These are phyloP conservation scores for Pseudozyma sp. DNA, from an alignment of 1,284 basidiomycete species.

Conservation along the genomic window DNA sequence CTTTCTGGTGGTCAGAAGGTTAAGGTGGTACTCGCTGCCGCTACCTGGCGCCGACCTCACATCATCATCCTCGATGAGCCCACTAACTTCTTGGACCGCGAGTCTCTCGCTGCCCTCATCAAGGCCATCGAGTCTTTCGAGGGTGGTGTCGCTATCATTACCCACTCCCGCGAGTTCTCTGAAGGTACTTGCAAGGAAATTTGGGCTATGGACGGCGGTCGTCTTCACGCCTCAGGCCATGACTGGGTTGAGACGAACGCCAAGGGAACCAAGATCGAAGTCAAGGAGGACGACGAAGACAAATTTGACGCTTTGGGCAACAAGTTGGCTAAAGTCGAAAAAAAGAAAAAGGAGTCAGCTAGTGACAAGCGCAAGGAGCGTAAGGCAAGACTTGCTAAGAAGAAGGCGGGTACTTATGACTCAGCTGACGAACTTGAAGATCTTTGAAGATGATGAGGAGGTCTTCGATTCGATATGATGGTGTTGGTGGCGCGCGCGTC, in stretches of 20 bases:
- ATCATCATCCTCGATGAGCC: slow-evolving; percentile 69
- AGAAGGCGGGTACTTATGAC: too few relatives aligned
- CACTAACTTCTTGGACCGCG: slow-evolving; percentile 69
- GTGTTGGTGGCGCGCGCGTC: too few relatives aligned
- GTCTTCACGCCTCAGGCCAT: slow-evolving; percentile 75
- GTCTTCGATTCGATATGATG: too few relatives aligned
- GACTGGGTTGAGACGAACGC: slow-evolving; percentile 85
- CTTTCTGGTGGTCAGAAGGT: slow-evolving; percentile 69
- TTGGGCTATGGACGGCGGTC: slow-evolving; percentile 66
- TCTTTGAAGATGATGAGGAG: too few relatives aligned
- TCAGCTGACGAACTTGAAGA: too few relatives aligned
- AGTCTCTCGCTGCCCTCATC: slow-evolving; percentile 69
- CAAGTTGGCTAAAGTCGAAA: too few relatives aligned
- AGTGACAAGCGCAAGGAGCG: too few relatives aligned
- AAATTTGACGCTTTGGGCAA: slow-evolving; percentile 64
- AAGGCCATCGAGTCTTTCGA: slow-evolving; percentile 67
- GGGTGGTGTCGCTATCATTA: slow-evolving; percentile 68
- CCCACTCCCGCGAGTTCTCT: slow-evolving; percentile 67
- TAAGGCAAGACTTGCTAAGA: too few relatives aligned
- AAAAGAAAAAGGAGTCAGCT: too few relatives aligned
- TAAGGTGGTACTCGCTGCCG: slow-evolving; percentile 68
- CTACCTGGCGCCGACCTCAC: slow-evolving; percentile 68
- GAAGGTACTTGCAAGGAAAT: slow-evolving; percentile 67
- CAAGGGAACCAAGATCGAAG: slow-evolving; percentile 63
- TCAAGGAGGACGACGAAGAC: slow-evolving; percentile 63